phyloP scores from a whole-genome alignment of 805 yeast species.

The Gaillardinia entomophila region DNA sequence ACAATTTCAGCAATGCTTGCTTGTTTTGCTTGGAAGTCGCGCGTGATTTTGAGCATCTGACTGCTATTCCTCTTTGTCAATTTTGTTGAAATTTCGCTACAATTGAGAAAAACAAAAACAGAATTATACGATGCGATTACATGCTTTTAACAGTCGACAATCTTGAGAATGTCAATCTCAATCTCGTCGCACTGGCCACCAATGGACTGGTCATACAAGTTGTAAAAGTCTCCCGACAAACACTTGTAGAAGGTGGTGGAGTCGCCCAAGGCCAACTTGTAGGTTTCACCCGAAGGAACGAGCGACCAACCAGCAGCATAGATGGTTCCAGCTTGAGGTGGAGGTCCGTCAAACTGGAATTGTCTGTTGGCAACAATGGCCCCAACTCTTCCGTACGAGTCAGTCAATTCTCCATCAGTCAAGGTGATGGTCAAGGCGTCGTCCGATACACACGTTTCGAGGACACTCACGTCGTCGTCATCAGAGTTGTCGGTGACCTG shows the following conservation, averaged over 20 bases:
- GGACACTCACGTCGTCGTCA: conserved; percentile 2
- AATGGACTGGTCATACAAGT: not conserved
- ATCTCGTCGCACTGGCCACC: not conserved
- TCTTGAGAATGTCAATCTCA: not conserved
- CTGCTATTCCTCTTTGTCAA: too few species aligned
- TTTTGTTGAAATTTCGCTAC: too few species aligned
- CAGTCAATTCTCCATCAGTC: conserved; percentile 3
- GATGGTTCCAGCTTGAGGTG: conserved; percentile 56
- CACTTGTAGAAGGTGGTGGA: not conserved
- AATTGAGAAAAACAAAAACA: too few species aligned
- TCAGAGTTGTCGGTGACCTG: conserved; percentile 4
- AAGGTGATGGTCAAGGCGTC: conserved; percentile 3
- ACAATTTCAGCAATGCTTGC: too few species aligned
- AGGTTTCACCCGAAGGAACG: conserved; percentile 1
- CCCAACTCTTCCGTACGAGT: conserved; percentile 40
- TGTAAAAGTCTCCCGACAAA: not conserved
- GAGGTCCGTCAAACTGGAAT: conserved; percentile 75
- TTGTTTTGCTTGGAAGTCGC: too few species aligned
- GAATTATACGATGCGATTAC: too few species aligned
- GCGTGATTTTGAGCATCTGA: too few species aligned
- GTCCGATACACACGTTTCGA: conserved; percentile 15
- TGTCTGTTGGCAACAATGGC: conserved; percentile 79
- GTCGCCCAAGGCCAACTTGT: not conserved
- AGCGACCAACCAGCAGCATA: conserved; percentile 5
- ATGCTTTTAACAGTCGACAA: not conserved